Conservation (phyloP, 352 stramenopile genomes). For the Pythium aristosporum region DNA sequence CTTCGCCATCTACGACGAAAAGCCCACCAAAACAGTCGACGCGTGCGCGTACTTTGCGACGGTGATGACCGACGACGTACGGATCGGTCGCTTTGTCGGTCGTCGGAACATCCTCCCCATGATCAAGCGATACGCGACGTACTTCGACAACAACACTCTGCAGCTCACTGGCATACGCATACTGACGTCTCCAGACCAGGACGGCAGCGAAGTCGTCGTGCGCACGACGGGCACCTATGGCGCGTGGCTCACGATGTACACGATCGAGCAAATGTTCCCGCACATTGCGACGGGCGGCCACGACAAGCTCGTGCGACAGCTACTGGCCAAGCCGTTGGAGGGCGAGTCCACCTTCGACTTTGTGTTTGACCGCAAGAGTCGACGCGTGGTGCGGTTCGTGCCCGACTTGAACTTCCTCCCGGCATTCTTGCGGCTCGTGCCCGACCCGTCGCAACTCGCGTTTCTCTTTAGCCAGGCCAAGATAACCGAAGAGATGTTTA, state of each 20-base stretch:
- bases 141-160: slow-evolving; percentile 10
- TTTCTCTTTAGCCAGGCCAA: slow-evolving; percentile 21
- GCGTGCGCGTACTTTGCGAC: slow-evolving; percentile 16
- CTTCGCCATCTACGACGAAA: slow-evolving; percentile 4
- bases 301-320: slow-evolving; percentile 4
- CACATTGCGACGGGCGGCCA: slow-evolving; percentile 6
- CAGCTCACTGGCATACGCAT: slow-evolving; percentile 6
- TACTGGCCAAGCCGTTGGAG: slow-evolving; percentile 9
- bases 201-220: slow-evolving; percentile 2
- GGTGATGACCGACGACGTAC: slow-evolving; percentile 19
- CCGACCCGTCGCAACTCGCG: slow-evolving; percentile 8
- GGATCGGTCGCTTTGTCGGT: slow-evolving; percentile 14
- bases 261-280: slow-evolving; percentile 15
- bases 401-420: slow-evolving; percentile 26
- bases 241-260: slow-evolving; percentile 7
- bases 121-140: slow-evolving; percentile 22
- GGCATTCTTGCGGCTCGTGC: slow-evolving; percentile 19
- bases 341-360: slow-evolving; percentile 22
- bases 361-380: slow-evolving; percentile 12
- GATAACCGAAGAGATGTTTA: slow-evolving; percentile 23
- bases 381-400: slow-evolving; percentile 18
- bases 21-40: slow-evolving; percentile 7
- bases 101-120: slow-evolving; percentile 15
- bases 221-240: slow-evolving; percentile 13
- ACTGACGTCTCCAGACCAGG: background rate